Percentiles rank a stretch among this genome's conserved stretches.
phyloP scores from a whole-genome alignment of 441 rosid species.

The Gossypium aridum region DNA sequence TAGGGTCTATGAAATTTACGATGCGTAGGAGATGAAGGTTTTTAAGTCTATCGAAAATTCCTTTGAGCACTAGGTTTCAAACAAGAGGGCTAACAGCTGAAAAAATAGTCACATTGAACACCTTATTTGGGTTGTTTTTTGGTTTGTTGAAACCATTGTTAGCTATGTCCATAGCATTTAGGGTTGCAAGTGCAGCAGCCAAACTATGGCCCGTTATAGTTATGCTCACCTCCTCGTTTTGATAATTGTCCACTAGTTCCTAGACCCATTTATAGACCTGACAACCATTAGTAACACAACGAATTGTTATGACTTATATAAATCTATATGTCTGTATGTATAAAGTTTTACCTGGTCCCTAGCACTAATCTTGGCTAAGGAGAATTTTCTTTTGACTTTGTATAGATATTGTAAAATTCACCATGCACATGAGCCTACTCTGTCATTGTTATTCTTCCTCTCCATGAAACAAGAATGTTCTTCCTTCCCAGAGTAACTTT shows the following conservation, averaged over 20 bases:
- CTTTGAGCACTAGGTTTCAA: slow-evolving; percentile 23
- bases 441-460: neutral
- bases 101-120: slow-evolving; percentile 29
- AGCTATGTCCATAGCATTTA: slow-evolving; percentile 32
- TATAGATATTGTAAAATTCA: slow-evolving; percentile 30
- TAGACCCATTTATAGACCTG: slow-evolving; percentile 24
- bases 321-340: neutral
- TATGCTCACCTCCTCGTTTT: slow-evolving; percentile 36
- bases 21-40: slow-evolving; percentile 14
- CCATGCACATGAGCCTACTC: slow-evolving; percentile 15
- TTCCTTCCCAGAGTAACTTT: slow-evolving; percentile 13
- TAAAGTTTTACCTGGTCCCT: slow-evolving; percentile 19
- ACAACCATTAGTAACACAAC: neutral
- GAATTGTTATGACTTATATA: neutral
- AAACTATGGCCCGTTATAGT: slow-evolving; percentile 38
- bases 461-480: slow-evolving; percentile 28
- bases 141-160: slow-evolving; percentile 28
- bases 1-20: neutral
- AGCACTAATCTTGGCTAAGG: slow-evolving; percentile 25
- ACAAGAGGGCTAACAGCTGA: slow-evolving; percentile 26
- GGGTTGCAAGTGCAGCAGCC: slow-evolving; percentile 35
- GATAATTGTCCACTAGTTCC: slow-evolving; percentile 21
- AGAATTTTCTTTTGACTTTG: slow-evolving; percentile 13
- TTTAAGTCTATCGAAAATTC: neutral
- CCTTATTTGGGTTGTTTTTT: neutral